A percentile compares a stretch with the other conserved stretches of the same genome.
phyloP scores from a whole-genome alignment of 2,329 filamentous ascomycete species.

The Colletotrichum abscissum region DNA sequence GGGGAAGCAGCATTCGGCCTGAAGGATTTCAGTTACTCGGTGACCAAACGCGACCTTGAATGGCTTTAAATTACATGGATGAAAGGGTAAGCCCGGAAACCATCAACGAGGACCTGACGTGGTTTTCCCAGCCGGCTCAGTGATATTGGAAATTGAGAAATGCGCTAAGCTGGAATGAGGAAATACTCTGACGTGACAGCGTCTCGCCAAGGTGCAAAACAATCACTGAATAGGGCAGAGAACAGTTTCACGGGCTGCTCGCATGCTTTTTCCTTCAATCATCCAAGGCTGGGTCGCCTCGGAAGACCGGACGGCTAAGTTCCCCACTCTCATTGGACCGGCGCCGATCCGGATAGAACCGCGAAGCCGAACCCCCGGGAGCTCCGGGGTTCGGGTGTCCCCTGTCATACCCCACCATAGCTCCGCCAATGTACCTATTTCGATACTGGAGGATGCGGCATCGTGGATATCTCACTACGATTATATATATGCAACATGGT shows the following conservation, averaged over 20 bases:
- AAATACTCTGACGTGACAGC: not conserved
- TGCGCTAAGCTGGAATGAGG: not conserved
- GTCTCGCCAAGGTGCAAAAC: not conserved
- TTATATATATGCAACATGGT: not conserved
- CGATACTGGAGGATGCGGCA: not conserved
- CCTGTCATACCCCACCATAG: not conserved
- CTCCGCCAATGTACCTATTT: not conserved
- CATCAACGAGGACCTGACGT: not conserved
- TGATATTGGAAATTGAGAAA: not conserved
- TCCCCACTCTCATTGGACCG: not conserved
- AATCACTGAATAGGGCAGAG: not conserved
- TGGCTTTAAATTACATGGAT: no score
- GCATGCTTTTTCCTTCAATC: not conserved
- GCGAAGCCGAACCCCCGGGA: not conserved
- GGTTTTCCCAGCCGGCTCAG: no score
- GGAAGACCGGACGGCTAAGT: not conserved
- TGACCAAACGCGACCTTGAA: no score
- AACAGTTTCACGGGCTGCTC: not conserved
- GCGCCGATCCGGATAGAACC: not conserved
- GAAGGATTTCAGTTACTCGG: no score
- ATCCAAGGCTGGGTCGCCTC: not conserved
- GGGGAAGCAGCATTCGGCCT: no score
- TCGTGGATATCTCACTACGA: not conserved
- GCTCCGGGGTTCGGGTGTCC: not conserved
- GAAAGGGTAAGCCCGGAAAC: no score